phyloP scores from a whole-genome alignment of 345 rosid species.

The Eucalyptus albens region DNA sequence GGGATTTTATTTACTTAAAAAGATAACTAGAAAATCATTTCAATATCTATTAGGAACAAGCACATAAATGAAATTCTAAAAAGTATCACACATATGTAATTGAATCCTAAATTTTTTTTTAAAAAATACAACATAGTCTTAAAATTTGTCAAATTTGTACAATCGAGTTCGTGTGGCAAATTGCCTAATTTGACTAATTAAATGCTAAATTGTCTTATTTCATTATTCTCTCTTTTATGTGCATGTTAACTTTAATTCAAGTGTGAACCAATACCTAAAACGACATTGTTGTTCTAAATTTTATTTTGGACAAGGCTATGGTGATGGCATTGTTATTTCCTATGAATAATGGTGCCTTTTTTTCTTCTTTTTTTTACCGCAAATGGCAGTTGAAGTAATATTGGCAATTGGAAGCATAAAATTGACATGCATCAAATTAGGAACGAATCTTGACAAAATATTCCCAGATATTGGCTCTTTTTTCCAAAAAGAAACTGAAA shows the following conservation, averaged over 20 bases:
- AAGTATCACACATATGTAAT: background rate
- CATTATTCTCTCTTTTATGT: background rate
- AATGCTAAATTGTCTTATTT: background rate
- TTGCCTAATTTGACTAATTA: background rate
- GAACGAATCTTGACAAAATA: no score
- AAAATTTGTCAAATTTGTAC: background rate
- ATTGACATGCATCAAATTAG: no score
- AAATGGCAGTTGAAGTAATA: no score
- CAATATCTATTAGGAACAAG: background rate
- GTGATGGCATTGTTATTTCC: background rate
- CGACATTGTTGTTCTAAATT: background rate
- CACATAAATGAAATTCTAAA: no score
- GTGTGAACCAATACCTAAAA: background rate
- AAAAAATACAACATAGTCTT: background rate
- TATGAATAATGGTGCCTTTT: background rate
- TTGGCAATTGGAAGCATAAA: no score
- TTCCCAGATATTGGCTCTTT: background rate
- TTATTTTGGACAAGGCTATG: background rate
- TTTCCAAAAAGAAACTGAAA: background rate
- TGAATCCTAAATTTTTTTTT: rapidly evolving
- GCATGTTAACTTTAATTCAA: background rate
- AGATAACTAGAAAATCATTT: background rate
- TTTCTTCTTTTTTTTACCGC: no score
- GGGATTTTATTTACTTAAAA: background rate
- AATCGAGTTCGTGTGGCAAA: background rate